phyloP scores from a whole-genome alignment of 495 filamentous ascomycete species.

The Penicillium herquei region DNA sequence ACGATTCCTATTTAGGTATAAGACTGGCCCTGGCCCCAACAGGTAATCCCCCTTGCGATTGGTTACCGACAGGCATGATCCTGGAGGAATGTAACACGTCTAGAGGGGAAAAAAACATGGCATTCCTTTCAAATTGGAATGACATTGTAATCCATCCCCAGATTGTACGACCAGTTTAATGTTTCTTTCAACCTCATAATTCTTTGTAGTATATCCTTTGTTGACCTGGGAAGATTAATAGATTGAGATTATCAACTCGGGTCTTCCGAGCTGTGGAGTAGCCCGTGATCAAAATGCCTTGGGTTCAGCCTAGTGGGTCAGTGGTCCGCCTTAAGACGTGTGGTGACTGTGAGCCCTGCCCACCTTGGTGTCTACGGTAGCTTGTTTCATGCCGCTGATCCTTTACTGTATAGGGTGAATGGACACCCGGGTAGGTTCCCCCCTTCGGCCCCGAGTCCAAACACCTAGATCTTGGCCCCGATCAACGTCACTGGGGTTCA shows the following conservation, averaged over 20 bases:
- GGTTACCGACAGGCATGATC: conserved; percentile 2
- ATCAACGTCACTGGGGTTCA: conserved; percentile 8
- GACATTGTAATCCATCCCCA: background rate
- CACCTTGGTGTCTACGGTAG: conserved; percentile 14
- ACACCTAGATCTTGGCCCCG: conserved; percentile 1
- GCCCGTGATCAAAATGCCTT: conserved; percentile 1
- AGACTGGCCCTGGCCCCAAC: background rate
- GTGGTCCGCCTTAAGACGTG: conserved; percentile 10
- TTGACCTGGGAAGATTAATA: background rate
- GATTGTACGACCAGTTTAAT: background rate
- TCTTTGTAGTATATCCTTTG: background rate
- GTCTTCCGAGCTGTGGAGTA: background rate
- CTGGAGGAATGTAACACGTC: background rate
- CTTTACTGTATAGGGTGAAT: conserved; percentile 15
- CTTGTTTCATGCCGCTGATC: conserved; percentile 25
- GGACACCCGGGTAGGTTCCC: background rate
- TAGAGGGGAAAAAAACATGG: too few species aligned
- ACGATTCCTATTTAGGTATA: conserved; percentile 3
- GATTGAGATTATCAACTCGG: background rate
- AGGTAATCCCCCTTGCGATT: conserved; percentile 3
- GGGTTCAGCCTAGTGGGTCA: conserved; percentile 18
- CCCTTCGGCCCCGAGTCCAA: conserved; percentile 5
- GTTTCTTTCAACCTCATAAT: too few species aligned
- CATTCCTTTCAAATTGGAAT: too few species aligned
- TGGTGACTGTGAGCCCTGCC: conserved; percentile 9